Percentiles rank a stretch among this genome's conserved stretches.
phyloP scores from a whole-genome alignment of 306 rosid species.

The Sechiopsis laciniata region DNA sequence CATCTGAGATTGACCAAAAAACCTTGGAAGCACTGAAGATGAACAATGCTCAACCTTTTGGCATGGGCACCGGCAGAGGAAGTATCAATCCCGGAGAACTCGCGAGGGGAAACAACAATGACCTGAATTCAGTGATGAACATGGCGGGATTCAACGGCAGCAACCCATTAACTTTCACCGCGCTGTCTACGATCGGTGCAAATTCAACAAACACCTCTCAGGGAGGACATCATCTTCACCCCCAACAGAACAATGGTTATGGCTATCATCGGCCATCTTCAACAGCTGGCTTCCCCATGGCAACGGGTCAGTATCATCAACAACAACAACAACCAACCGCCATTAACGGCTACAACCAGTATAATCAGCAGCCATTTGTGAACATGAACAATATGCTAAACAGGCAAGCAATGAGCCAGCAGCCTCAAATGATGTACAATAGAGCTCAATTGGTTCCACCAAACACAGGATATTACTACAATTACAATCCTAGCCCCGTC shows the following conservation, averaged over 20 bases:
- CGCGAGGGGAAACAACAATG: slow-evolving; percentile 36
- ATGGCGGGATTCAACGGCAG: slow-evolving; percentile 63
- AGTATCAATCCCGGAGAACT: slow-evolving; percentile 43
- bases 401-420: slow-evolving; percentile 52
- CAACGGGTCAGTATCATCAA: slow-evolving; percentile 43
- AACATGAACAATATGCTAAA: slow-evolving; percentile 51
- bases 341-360: background rate
- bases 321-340: slow-evolving; percentile 1
- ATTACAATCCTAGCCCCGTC: slow-evolving; percentile 38
- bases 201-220: slow-evolving; percentile 45
- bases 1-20: slow-evolving; percentile 49
- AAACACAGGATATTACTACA: slow-evolving; percentile 64
- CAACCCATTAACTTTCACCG: slow-evolving; percentile 27
- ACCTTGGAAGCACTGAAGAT: slow-evolving; percentile 57
- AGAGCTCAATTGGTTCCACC: slow-evolving; percentile 63
- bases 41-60: slow-evolving; percentile 33
- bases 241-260: slow-evolving; percentile 34
- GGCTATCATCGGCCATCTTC: slow-evolving; percentile 25
- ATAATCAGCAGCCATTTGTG: slow-evolving; percentile 37
- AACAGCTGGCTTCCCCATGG: slow-evolving; percentile 24
- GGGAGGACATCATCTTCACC: slow-evolving; percentile 33
- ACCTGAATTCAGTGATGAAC: slow-evolving; percentile 64
- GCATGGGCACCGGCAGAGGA: background rate
- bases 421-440: slow-evolving; percentile 82
- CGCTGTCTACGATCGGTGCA: slow-evolving; percentile 35